A percentile compares a stretch with the other conserved stretches of the same genome.
Evolutionary conservation across 306 rosid species (phyloP).

Genomic region (Glycine soja): DNA sequence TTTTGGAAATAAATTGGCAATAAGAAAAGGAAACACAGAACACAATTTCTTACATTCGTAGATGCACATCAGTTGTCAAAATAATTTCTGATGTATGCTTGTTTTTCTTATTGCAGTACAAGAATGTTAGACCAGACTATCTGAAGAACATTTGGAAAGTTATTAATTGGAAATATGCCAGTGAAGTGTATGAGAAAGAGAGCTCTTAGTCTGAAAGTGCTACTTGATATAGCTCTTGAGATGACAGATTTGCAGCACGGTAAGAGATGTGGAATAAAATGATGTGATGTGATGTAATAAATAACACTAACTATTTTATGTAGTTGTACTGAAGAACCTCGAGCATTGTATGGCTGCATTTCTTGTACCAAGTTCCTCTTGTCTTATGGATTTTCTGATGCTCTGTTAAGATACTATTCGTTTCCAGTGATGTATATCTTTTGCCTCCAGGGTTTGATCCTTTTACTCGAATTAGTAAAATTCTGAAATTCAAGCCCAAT

Average conservation of each 20-base stretch:
- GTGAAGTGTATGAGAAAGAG: constrained; percentile 73
- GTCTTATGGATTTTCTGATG: constrained; percentile 32
- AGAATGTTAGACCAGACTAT: constrained; percentile 94
- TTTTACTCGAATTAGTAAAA: constrained; percentile 25
- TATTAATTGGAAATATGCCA: constrained; percentile 85
- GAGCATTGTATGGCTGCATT: constrained; percentile 28
- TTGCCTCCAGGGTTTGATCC: constrained; percentile 22
- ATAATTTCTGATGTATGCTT: constrained; percentile 42
- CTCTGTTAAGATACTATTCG: background rate
- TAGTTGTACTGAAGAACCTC: constrained; percentile 21
- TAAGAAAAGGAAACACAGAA: background rate
- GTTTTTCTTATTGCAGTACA: constrained; percentile 76
- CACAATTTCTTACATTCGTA: constrained; percentile 3
- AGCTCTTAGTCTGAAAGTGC: constrained; percentile 47
- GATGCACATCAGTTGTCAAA: constrained; percentile 23
- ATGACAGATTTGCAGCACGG: constrained; percentile 25
- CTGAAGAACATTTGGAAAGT: constrained; percentile 98
- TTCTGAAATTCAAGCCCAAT: constrained; percentile 7
- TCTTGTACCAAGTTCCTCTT: constrained; percentile 26
- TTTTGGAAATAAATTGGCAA: constrained; percentile 13
- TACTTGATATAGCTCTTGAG: constrained; percentile 38
- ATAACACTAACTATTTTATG: constrained; percentile 22
- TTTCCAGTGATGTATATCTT: background rate
- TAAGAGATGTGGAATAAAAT: constrained; percentile 49
- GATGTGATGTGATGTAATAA: constrained; percentile 35